Evolutionary conservation across 257 asterid species (phyloP), one percentile per base, ranked within the genome.

Genomic region (Jaltomata sinuosa): DNA sequence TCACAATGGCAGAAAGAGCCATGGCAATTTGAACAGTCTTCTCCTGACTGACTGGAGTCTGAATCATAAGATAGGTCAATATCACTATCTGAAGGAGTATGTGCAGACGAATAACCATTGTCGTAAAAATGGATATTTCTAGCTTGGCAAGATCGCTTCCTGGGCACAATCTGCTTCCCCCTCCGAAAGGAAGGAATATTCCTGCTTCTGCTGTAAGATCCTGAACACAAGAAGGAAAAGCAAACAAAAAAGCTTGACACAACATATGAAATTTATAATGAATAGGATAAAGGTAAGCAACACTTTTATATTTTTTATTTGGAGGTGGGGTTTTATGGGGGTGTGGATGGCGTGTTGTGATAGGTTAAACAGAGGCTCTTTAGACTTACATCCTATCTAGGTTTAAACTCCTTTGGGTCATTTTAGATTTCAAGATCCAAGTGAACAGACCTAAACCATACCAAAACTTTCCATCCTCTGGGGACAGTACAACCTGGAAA

Each of bases 121-220:
- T n/a, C n/a, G n/a, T n/a, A 72, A 96, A 94, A 83, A 96, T 90
- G 1, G 94, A 77, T 14, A 94, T 91, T 87, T 94, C 98, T 11
- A 96, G 92, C 91, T 92, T 96, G 88, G 98, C 98, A 6, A 96
- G 96, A 80, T 96, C 97, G 53, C 93, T 94, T 89, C 98, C 97
- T 0, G 99, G 98, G 92, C 98, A 96, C 84, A 93, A 14, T 88
- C 99, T 91, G n/a, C 92, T 89, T 83, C 98, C 98, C 12, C 85
- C 95, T 15, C 98, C 98, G 12, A 96, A 96, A 19, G 98, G 98
- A 49, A 96, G 91, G 84, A n/a, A 94, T 16, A 88, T 86, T 45
- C 97, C 97, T 1, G 97, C 97, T 88, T 88, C 93, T 3, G 97
- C 94, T 36, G 88, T 88, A 31, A 94, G 81, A 25, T 89, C 94